A percentile compares a stretch with the other conserved stretches of the same genome.
These are phyloP conservation scores for Alternaria sp. DNA, from an alignment of 2,329 filamentous ascomycete genomes.

Conservation along the genomic window DNA sequence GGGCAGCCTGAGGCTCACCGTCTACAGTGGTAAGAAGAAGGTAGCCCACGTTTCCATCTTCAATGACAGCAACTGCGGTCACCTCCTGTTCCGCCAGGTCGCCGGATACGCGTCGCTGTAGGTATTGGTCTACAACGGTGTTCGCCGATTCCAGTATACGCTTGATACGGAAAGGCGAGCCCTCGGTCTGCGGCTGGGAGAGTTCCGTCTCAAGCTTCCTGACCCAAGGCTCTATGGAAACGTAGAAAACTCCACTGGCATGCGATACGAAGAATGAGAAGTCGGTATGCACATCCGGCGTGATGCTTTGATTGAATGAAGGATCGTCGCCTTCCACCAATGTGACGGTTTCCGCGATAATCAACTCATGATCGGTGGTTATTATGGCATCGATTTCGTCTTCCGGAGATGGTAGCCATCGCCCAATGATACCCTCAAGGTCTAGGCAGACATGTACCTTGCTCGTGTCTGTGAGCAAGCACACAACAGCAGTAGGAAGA, in stretches of 20 bases:
- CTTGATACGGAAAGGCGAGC: slow-evolving; percentile 64
- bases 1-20: slow-evolving; percentile 60
- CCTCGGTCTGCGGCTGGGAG: slow-evolving; percentile 58
- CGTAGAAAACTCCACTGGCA: slow-evolving; percentile 60
- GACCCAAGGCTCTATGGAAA: slow-evolving; percentile 66
- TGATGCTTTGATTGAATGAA: slow-evolving; percentile 63
- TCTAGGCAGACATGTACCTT: slow-evolving; percentile 68
- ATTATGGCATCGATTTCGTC: slow-evolving; percentile 30
- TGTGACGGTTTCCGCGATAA: slow-evolving; percentile 55
- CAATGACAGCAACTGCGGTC: slow-evolving; percentile 61
- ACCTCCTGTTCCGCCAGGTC: slow-evolving; percentile 40
- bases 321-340: slow-evolving; percentile 30
- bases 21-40: slow-evolving; percentile 61
- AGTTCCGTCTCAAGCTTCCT: slow-evolving; percentile 65
- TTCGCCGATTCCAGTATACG: slow-evolving; percentile 62
- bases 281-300: slow-evolving; percentile 61
- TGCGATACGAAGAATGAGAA: slow-evolving; percentile 69
- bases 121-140: slow-evolving; percentile 58
- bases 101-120: slow-evolving; percentile 47
- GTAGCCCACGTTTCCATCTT: slow-evolving; percentile 66
- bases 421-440: slow-evolving; percentile 67
- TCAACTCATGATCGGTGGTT: slow-evolving; percentile 36
- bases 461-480: slow-evolving; percentile 63
- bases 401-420: slow-evolving; percentile 64
- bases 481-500: slow-evolving; percentile 65